Percentiles rank a stretch among this genome's conserved stretches.
Conservation (phyloP, 1,284 basidiomycete genomes). For the Apiotrichum brassicae region DNA sequence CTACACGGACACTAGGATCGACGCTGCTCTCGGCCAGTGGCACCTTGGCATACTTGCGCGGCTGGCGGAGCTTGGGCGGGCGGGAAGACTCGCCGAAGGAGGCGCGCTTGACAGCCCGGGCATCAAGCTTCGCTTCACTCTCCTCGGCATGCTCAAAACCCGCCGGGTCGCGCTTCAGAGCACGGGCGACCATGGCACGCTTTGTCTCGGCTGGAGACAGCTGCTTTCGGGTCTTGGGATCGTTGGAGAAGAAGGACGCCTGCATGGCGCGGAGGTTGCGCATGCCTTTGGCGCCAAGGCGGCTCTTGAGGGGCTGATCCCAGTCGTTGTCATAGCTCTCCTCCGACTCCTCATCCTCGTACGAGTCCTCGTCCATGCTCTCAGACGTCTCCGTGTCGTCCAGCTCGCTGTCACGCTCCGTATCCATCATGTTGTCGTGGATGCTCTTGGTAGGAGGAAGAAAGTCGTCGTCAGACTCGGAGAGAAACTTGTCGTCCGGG, state of each 20-base stretch:
- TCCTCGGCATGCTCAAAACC: slow-evolving; percentile 60
- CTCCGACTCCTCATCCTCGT: slow-evolving; percentile 15
- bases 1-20: slow-evolving; percentile 60
- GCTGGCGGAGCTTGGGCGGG: slow-evolving; percentile 55
- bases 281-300: slow-evolving; percentile 60
- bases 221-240: slow-evolving; percentile 1
- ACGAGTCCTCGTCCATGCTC: slow-evolving; percentile 31
- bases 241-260: slow-evolving; percentile 62
- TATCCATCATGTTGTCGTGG: slow-evolving; percentile 22
- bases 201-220: slow-evolving; percentile 4
- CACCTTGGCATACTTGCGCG: slow-evolving; percentile 38
- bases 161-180: slow-evolving; percentile 13
- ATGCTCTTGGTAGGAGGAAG: slow-evolving; percentile 36
- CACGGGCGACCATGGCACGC: slow-evolving; percentile 5
- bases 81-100: slow-evolving; percentile 68
- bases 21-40: slow-evolving; percentile 28
- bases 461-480: slow-evolving; percentile 30
- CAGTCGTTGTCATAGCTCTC: slow-evolving; percentile 19
- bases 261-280: slow-evolving; percentile 90
- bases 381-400: slow-evolving; percentile 17
- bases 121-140: slow-evolving; percentile 63
- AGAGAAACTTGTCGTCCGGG: slow-evolving; percentile 9
- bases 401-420: slow-evolving; percentile 25
- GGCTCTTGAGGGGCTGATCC: slow-evolving; percentile 25
- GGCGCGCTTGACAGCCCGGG: slow-evolving; percentile 59